Conservation (phyloP, 2,329 filamentous ascomycete genomes). For the Neobulgaria alba region DNA sequence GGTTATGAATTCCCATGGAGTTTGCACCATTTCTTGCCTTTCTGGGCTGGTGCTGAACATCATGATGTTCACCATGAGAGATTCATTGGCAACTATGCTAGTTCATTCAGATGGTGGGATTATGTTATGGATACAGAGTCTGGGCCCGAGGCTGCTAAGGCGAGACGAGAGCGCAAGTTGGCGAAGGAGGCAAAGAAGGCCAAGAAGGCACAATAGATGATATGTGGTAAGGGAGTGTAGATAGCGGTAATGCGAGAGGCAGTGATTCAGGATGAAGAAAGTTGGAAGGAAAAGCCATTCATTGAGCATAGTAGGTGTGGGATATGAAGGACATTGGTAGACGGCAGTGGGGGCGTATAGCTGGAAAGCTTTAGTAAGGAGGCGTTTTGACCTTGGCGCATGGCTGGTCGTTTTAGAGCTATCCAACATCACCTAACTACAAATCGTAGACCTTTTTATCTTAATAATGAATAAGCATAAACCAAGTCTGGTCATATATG, state of each 20-base stretch:
- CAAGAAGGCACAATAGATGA: conserved; percentile 43
- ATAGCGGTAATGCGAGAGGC: not conserved
- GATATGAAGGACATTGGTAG: no score
- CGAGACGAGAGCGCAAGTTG: conserved; percentile 67
- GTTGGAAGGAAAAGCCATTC: no score
- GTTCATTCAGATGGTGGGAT: conserved; percentile 99
- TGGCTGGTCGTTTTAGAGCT: not conserved
- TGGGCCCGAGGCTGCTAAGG: conserved; percentile 76
- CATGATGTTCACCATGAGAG: conserved; percentile 97
- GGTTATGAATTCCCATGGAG: conserved; percentile 99
- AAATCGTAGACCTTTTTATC: no score
- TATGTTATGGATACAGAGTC: conserved; percentile 89
- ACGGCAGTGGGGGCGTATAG: no score
- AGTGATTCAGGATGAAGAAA: not conserved
- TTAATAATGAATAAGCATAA: no score
- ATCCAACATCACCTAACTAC: no score
- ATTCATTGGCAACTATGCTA: conserved; percentile 97
- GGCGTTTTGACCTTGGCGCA: not conserved
- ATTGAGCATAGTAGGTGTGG: no score
- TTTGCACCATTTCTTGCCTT: conserved; percentile 87
- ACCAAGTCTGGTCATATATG: no score
- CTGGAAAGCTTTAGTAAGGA: no score
- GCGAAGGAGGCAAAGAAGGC: conserved; percentile 58
- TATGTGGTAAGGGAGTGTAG: no score
- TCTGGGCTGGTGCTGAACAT: conserved; percentile 96